Percentiles rank a stretch among this genome's conserved stretches.
Conservation (phyloP, 1,139 yeast genomes). For the Hemisphaericaspora lyxosophila region DNA sequence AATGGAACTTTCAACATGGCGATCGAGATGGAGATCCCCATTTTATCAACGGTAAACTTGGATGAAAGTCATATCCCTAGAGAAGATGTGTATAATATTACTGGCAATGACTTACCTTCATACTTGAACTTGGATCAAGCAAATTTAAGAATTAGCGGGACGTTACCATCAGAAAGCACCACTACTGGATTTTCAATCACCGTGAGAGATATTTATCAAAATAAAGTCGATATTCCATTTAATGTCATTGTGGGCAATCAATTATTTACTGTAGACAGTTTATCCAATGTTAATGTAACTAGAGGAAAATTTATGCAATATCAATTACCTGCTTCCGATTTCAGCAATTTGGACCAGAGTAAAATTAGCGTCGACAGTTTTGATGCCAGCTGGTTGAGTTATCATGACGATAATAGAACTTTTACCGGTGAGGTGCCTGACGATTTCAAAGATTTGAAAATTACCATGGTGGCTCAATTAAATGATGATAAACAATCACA, state of each 20-base stretch:
- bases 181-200: conserved; percentile 53
- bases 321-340: conserved; percentile 50
- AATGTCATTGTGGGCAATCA: conserved; percentile 47
- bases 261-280: conserved; percentile 52
- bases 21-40: conserved; percentile 61
- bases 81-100: conserved; percentile 56
- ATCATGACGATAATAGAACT: conserved; percentile 58
- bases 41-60: conserved; percentile 51
- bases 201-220: conserved; percentile 62
- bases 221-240: conserved; percentile 59
- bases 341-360: conserved; percentile 55
- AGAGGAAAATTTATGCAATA: conserved; percentile 58
- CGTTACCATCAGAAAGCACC: conserved; percentile 49
- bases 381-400: conserved; percentile 62
- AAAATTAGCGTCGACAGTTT: conserved; percentile 41
- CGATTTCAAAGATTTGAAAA: conserved; percentile 47
- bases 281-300: conserved; percentile 67
- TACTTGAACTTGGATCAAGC: conserved; percentile 56
- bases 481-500: conserved; percentile 35
- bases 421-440: conserved; percentile 69
- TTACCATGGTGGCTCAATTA: conserved; percentile 54
- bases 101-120: conserved; percentile 49
- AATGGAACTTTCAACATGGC: conserved; percentile 66
- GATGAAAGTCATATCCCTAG: conserved; percentile 53
- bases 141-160: conserved; percentile 54